Evolutionary conservation across 805 yeast species (phyloP), one percentile per base, ranked within the genome.

Genomic region (Spathaspora arborariae): DNA sequence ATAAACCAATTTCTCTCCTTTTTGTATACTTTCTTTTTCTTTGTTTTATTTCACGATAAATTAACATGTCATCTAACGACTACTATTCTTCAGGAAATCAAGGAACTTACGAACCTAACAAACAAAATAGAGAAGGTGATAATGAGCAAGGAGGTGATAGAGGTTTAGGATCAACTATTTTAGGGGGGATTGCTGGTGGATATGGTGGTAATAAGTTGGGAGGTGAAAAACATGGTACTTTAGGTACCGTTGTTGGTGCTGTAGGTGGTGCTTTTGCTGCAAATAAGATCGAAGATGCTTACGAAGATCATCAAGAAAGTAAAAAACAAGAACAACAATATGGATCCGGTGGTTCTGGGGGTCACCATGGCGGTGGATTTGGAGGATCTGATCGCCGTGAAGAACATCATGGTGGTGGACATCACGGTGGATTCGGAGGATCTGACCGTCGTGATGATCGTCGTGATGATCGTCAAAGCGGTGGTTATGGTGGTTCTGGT

Each of bases 141-240:
- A 59, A 58, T 48, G 71, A 72, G 20, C 68, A 59, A 47, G 58
- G 56, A 39, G 70, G 69, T 27, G 72, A 67, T 41, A 55, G 65
- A 55, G 78, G 80, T 40, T 56, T 76, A 40, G 51, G 74, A 10
- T 61, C 80, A 19, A 67, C 75, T 22, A 57, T 77, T 21, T 63
- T 67, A 13, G 82, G 83, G 56, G 81, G 78, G 51, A 71, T 73
- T 47, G 78, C 76, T 38, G 82, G 82, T 59, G 82, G 79, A 16
- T 68, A 61, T 52, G 80, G 76, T 56, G 82, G 82, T 51, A 62
- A 71, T 21, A 70, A 74, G 51, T 34, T 72, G 11, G 66, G 73
- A 40, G 70, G 72, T 26, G 27, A 42, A 16, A 47, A 57, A 48
- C 77, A 73, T 62, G 62, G 71, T 22, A 66, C 65, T 16, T 50